Base-by-base conservation (phyloP, 768 basidiomycete species). In the Boletus rubroflammeus region DNA sequence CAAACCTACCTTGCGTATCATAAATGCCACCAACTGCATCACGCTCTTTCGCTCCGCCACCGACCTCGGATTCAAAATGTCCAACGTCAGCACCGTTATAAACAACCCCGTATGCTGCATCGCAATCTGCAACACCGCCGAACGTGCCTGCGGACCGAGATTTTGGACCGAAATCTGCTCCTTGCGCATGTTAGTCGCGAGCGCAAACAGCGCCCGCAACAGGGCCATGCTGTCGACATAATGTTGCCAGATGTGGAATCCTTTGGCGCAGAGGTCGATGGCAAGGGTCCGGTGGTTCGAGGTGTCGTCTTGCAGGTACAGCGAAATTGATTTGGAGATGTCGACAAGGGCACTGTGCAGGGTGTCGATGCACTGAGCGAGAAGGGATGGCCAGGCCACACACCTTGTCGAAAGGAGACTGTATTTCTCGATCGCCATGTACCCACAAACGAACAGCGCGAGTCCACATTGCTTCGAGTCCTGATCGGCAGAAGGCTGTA, bases 231-330 rank as follows among this genome's bases (percentile, higher is more conserved):
- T 83, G 60, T 98, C 94, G 54, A 94, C 79, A 61, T 94, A 93
- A 60, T 93, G 85, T 64, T 97, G 93, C 94, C 95, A 98, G 46
- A 95, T 84, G 42, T 87, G 81, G 66, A 98, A 98, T 0, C 96
- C 96, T 42, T 90, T 84, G 2, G 90, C 86, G 62, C 91, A 93
- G 10, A 98, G 76, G 63, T 98, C 96, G 58, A 97, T 85, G 0
- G 90, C 93, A 13, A 94, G 76, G 4, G 82, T 76, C 7, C 86
- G 76, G 66, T 90, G 81, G 1, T 75, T 76, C 0, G 85, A 84
- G 7, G 78, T 73, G 46, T 88, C 84, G 54, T 91, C 86, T 50
- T 91, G 80, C 13, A 99, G 76, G 62, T 88, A 94, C 9, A 86
- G 60, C 0, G 80, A 76, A 51, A 98, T 81, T 0, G 93, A 96